Base-by-base conservation (phyloP, 2,329 filamentous ascomycete species). In the Exophiala dermatitidis region DNA sequence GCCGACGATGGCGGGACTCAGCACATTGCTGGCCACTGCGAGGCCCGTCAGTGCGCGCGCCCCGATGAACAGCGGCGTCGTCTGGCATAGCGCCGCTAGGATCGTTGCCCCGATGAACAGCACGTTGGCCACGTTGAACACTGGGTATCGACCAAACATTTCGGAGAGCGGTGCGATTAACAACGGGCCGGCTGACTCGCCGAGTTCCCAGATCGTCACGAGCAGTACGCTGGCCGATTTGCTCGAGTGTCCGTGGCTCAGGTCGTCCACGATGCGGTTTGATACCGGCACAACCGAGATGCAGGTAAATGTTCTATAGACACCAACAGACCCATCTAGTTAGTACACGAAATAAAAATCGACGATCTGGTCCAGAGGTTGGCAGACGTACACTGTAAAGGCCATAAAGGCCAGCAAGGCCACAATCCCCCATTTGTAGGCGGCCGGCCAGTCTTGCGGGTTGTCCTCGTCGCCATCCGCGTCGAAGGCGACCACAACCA, bases 1-100 rank as follows among this genome's bases (percentile, higher is more conserved):
- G 28, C 81, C 82, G 12, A 85, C 75, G 48, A 85, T 80, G 28
- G 81, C 78, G 0, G 82, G 82, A 57, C 77, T 81, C 12, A 85
- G 71, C 5, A 84, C 81, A 58, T 82, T 73, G 3, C 70, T 69
- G 19, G 72, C 69, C 3, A 76, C 73, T 40, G 70, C 67, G 32
- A 71, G 59, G 38, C 71, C 71, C 41, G 74, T 73, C 54, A 77
- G 67, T 59, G 71, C 72, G 37, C 74, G 61, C 0, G 71, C 68
- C 5, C 65, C 65, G 46, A 76, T 74, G 54, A 76, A 66, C 3
- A 74, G 51, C 1, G 61, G 52, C 3, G 67, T 67, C 50, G 62
- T 72, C 6, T 68, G 65, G 53, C 71, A 69, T 31, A 66, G 58
- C 1, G 69, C 71, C 9, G 70, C 68, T 7, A 74, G 56, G 7